Evolutionary conservation across 2,329 filamentous ascomycete genomes (phyloP), one percentile per base, ranked within the genome.

Genomic region (Alternaria ventricosa): DNA sequence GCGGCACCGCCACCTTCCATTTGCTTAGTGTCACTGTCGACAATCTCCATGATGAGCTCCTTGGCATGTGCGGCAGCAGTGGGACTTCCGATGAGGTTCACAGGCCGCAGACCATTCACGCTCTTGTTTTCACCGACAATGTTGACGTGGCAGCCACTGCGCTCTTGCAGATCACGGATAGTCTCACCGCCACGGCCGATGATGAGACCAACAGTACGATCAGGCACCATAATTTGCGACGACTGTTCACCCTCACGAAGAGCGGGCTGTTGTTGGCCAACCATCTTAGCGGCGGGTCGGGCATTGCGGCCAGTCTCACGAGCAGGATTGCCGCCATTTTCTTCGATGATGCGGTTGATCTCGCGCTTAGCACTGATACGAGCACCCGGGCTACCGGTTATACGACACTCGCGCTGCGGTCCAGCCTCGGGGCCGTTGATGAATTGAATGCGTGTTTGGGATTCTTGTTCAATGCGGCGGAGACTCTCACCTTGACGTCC

Each of bases 141-240:
- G 80, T 97, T 97, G 79, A 97, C 93, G 79, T 97, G 94, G 79
- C 94, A 97, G n/a, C 92, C 92, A 73, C 92, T 96, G 66, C 92
- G 87, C 79, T 97, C 94, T 81, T 97, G 94, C 23, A 97, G 85
- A 77, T 97, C 94, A 75, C 93, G 90, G 74, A 97, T 97, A 1
- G 94, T 97, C 82, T 97, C 94, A 63, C 94, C 94, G 44, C 93
- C 93, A 70, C 94, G 91, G n/a, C 94, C 94, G 76, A 97, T 97
- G 72, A 97, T 97, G 49, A 97, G 85, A 55, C 94, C 94, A 64
- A 97, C 94, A 9, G 94, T 97, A 74, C 93, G 90, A 81, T 97
- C 94, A 50, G 94, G 94, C 18, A 97, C 94, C 92, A 97, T 96
- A 74, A 97, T 96, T 80, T 97, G 93, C 77, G 94, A 89, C 75